Percentiles rank a stretch among this genome's conserved stretches.
Evolutionary conservation across 108 stramenopile species (phyloP).

Genomic region (Cyclotella cryptica): DNA sequence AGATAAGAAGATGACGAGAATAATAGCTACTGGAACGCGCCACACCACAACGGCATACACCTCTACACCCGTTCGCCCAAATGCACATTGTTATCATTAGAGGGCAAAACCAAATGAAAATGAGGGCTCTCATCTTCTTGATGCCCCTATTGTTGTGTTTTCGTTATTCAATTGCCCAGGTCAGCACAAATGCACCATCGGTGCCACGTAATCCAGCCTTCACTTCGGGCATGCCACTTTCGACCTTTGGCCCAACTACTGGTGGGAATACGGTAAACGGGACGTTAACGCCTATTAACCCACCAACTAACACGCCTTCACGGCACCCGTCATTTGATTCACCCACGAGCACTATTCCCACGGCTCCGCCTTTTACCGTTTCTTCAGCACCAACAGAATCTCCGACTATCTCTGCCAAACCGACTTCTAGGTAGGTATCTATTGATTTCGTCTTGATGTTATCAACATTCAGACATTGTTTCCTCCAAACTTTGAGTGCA

Average conservation of each 20-base stretch:
- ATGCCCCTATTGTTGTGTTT: background rate
- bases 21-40: too few relatives aligned
- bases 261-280: background rate
- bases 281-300: background rate
- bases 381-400: background rate
- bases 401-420: constrained; percentile 1
- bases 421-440: constrained; percentile 1
- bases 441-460: background rate
- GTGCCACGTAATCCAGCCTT: background rate
- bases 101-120: background rate
- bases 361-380: background rate
- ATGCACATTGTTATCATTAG: too few relatives aligned
- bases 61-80: too few relatives aligned
- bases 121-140: background rate
- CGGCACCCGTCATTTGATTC: too few relatives aligned
- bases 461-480: background rate
- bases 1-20: too few relatives aligned
- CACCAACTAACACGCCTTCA: background rate
- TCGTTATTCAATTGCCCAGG: background rate
- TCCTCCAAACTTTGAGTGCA: background rate
- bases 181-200: background rate
- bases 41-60: too few relatives aligned
- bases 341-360: background rate
- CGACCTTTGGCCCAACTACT: background rate
- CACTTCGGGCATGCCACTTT: background rate